Base-by-base conservation (phyloP, 495 filamentous ascomycete genomes). In the Apiosordaria backusii region DNA sequence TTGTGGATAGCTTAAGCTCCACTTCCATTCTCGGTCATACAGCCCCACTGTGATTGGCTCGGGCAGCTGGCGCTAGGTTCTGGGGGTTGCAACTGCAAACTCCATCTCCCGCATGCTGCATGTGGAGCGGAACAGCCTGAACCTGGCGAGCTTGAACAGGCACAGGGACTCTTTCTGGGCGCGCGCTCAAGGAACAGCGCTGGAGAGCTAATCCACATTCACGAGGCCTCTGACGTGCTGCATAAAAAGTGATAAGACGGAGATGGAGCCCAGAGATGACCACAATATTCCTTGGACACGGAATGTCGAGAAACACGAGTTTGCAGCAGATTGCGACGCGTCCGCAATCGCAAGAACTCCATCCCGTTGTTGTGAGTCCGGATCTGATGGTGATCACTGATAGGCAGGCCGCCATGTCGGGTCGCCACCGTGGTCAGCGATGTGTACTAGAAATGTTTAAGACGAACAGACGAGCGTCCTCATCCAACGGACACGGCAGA, bases 31-130 rank as follows among this genome's bases (percentile, higher is more conserved):
- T 63, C 13, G 64, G 69, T 24, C 26, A 50, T 40, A 61, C 55
- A 58, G 25, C 52, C 7, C 22, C 16, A 60, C 21, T 27, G 13
- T 70, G 60, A 71, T 71, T 71, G 69, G 69, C 60, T 54, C 21
- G 21, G 24, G 19, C 59, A 15, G 19, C 26, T 40, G 21, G 59
- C 59, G 59, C 59, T 61, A 61, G 59, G 10, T 27, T 61, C 59
- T 61, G 59, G 59, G 57, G 57, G 57, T 59, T 26, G 57, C 24
- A 59, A 59, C 24, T 26, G 57, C 57, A 59, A 25, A 6, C 57
- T 59, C 57, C 57, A 59, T 59, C 57, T 59, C 57, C 53, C 57
- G 57, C 57, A 59, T 22, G 22, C 57, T 59, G 57, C 57, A 59
- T 45, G 35, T 45, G 35, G 35, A 45, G 35, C 35, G 35, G 35